Evolutionary conservation across 768 basidiomycete genomes (phyloP), one percentile per base, ranked within the genome.

Genomic region (Russula brevipes): DNA sequence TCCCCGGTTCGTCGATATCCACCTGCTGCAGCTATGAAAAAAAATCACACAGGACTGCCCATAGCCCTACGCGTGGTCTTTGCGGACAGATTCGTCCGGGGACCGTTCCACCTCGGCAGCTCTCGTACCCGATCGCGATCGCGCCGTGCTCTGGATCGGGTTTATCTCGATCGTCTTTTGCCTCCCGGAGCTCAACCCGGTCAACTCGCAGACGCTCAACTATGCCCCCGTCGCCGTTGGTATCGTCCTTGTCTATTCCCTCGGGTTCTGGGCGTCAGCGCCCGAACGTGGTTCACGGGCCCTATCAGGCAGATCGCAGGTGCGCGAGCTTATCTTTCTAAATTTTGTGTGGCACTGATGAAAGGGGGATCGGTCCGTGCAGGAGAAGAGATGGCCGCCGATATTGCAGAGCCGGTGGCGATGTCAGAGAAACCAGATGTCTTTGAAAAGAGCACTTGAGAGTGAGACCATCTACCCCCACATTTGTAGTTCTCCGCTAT

Each of bases 121-220:
- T 86, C 71, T 88, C 86, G 1, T 81, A 81, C 66, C 84, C 85
- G 5, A 73, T 88, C 17, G 82, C 84, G 4, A 72, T 82, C 39
- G 66, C 70, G 83, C 88, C 4, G 81, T 85, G n/a, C 14, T 73
- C 17, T 91, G 89, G 88, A 89, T 90, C 39, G 70, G 69, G 0
- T 88, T 88, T 72, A 90, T 92, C 67, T 77, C 86, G 5, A 83
- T 91, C 68, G 83, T 79, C 6, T 91, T 91, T 72, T 84, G 89
- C 67, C 79, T 92, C 1, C 88, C 87, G 7, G 81, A 85, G 72
- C 74, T 81, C 35, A 89, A 86, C 69, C 87, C 87, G 7, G 87
- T 91, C 52, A 75, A 82, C 66, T 81, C 82, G 0, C 82, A 88
- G 69, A 88, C 88, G 2, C 75, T 91, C 64, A 91, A 89, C 71